These are phyloP conservation scores for Pisolithus albus DNA, from an alignment of 768 basidiomycete genomes.

Conservation along the genomic window DNA sequence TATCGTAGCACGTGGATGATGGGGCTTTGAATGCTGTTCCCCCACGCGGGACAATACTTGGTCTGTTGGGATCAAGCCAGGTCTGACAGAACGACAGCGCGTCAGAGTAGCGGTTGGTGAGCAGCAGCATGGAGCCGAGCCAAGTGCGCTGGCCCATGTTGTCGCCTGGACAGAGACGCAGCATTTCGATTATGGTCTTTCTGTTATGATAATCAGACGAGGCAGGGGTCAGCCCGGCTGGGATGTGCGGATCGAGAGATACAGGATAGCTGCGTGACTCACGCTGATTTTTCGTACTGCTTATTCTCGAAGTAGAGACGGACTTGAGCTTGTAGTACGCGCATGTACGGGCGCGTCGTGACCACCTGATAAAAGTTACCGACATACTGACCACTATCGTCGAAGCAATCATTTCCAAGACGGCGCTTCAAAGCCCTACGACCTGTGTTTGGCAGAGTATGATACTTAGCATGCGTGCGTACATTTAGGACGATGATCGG, in stretches of 20 bases:
- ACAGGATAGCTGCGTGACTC: conserved; percentile 8
- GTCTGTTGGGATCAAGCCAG: conserved; percentile 20
- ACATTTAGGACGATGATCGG: neutral
- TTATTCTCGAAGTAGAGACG: conserved; percentile 28
- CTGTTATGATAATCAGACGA: conserved; percentile 13
- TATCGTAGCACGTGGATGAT: conserved; percentile 6
- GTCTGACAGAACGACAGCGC: conserved; percentile 37
- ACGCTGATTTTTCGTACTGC: conserved; percentile 31
- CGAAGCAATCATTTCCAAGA: conserved; percentile 31
- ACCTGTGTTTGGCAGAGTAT: conserved; percentile 13
- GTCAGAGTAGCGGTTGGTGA: conserved; percentile 27
- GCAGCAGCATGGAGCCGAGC: conserved; percentile 34
- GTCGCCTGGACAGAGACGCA: conserved; percentile 38
- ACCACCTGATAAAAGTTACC: conserved; percentile 34
- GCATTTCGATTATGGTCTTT: conserved; percentile 33
- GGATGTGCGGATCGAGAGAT: neutral
- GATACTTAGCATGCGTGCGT: too few species aligned
- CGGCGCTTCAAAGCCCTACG: conserved; percentile 20
- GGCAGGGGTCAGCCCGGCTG: neutral
- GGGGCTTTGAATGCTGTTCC: conserved; percentile 26
- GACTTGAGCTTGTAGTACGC: conserved; percentile 34
- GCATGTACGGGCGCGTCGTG: conserved; percentile 42
- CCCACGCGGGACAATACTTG: conserved; percentile 12
- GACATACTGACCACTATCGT: conserved; percentile 29
- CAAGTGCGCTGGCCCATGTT: conserved; percentile 33